Evolutionary conservation across 164 flowering plant genomes (phyloP).

Genomic region (Annona cherimola): DNA sequence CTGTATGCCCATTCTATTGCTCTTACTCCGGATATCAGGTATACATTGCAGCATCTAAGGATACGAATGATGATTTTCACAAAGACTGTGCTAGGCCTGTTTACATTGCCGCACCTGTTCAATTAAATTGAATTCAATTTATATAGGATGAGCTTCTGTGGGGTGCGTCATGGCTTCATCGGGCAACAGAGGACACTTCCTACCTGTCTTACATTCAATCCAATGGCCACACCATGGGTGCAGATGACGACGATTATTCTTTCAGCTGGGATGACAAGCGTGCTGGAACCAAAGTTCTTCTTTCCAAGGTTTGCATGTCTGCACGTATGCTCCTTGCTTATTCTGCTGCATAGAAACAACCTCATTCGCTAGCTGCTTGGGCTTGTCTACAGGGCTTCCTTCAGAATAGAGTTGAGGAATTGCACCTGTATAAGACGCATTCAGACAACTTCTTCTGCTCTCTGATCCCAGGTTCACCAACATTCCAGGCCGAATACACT

Average conservation of each 20-base stretch:
- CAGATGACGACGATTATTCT: constrained; percentile 71
- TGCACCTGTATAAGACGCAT: constrained; percentile 66
- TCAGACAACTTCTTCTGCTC: constrained; percentile 92
- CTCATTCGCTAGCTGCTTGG: not conserved
- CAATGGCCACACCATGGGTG: constrained; percentile 80
- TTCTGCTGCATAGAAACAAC: too few species aligned
- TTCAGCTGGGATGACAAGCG: constrained; percentile 97
- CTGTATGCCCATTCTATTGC: constrained; percentile 94
- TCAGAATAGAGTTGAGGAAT: constrained; percentile 41
- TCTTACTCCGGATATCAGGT: constrained; percentile 91
- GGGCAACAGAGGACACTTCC: constrained; percentile 51
- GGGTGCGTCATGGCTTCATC: constrained; percentile 94
- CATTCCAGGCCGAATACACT: constrained; percentile 77
- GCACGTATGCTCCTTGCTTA: too few species aligned
- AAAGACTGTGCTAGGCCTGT: constrained; percentile 84
- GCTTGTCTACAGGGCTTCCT: constrained; percentile 45
- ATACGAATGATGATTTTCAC: constrained; percentile 86
- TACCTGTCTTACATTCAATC: constrained; percentile 69
- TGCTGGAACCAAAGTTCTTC: constrained; percentile 79
- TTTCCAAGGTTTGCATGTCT: constrained; percentile 51
- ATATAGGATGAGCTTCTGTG: constrained; percentile 88
- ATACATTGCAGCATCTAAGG: constrained; percentile 79
- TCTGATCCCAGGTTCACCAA: constrained; percentile 65
- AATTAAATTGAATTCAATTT: not conserved
- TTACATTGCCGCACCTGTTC: constrained; percentile 48